Evolutionary conservation across 148 eudicot genomes (phyloP).

Genomic region (Heliamphora exappendiculata): DNA sequence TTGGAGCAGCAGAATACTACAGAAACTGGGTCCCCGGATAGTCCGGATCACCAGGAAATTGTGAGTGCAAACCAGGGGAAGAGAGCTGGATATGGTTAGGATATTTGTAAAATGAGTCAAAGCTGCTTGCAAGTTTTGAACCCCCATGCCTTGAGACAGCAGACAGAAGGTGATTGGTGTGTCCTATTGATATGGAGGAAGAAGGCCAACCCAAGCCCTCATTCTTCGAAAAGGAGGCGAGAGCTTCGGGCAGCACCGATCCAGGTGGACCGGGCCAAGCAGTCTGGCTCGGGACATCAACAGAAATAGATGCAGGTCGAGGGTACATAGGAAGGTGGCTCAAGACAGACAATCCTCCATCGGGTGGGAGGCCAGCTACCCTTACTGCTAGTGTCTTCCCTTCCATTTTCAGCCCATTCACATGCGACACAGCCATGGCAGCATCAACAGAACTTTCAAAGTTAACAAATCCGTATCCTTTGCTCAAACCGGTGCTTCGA

Average conservation of each 20-base stretch:
- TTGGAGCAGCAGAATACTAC: background rate
- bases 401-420: conserved; percentile 35
- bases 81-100: conserved; percentile 1
- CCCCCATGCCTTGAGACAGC: background rate
- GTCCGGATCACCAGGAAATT: conserved; percentile 13
- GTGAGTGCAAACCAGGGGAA: conserved; percentile 1
- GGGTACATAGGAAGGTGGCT: conserved; percentile 3
- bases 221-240: background rate
- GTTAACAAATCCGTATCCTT: conserved; percentile 36
- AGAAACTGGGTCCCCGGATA: conserved; percentile 4
- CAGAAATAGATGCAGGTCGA: background rate
- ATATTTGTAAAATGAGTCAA: conserved; percentile 5
- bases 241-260: background rate
- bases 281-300: background rate
- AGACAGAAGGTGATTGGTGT: background rate
- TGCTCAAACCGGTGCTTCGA: conserved; percentile 23
- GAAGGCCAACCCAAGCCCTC: conserved; percentile 2
- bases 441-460: conserved; percentile 23
- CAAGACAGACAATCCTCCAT: background rate
- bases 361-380: conserved; percentile 26
- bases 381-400: conserved; percentile 28
- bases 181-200: conserved; percentile 8
- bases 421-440: conserved; percentile 17
- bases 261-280: conserved; percentile 13
- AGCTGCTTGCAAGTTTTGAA: background rate